Conservation (phyloP, 1,139 yeast species). For the Hanseniaspora sp. region DNA sequence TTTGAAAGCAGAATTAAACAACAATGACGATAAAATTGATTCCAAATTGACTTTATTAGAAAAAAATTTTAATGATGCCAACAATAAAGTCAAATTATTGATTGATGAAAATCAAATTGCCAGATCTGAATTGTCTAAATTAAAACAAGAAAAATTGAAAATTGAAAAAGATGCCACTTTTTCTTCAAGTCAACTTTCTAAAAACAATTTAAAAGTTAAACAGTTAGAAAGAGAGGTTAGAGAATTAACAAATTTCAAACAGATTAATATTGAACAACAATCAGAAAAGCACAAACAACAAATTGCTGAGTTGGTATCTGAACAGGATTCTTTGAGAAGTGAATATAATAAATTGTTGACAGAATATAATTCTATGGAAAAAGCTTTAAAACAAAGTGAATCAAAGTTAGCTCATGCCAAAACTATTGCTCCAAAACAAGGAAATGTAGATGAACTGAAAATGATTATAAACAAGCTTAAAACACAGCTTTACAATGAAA, state of each 20-base stretch:
- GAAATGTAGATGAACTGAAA: slow-evolving; percentile 17
- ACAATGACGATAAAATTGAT: slow-evolving; percentile 33
- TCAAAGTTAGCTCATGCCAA: background rate
- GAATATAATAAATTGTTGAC: slow-evolving; percentile 24
- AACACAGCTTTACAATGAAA: slow-evolving; percentile 24
- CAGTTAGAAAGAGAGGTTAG: slow-evolving; percentile 27
- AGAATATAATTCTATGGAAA: slow-evolving; percentile 21
- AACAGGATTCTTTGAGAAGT: slow-evolving; percentile 25
- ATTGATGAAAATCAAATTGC: slow-evolving; percentile 41
- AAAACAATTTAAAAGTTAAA: slow-evolving; percentile 33
- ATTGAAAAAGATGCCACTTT: slow-evolving; percentile 25
- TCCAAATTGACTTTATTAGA: slow-evolving; percentile 30
- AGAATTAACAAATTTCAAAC: slow-evolving; percentile 21
- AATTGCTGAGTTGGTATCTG: slow-evolving; percentile 14
- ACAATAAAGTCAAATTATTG: slow-evolving; percentile 36
- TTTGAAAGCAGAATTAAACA: slow-evolving; percentile 30
- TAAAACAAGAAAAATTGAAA: slow-evolving; percentile 33
- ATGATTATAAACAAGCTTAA: slow-evolving; percentile 25
- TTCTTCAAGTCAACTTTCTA: background rate
- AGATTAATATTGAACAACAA: slow-evolving; percentile 20
- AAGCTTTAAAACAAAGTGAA: slow-evolving; percentile 1
- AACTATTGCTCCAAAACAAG: background rate
- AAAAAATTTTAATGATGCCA: slow-evolving; percentile 31
- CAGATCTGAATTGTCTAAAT: slow-evolving; percentile 31
- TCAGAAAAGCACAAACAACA: slow-evolving; percentile 4